Conservation (phyloP, 345 rosid species). For the Schrenkiella parvula region DNA sequence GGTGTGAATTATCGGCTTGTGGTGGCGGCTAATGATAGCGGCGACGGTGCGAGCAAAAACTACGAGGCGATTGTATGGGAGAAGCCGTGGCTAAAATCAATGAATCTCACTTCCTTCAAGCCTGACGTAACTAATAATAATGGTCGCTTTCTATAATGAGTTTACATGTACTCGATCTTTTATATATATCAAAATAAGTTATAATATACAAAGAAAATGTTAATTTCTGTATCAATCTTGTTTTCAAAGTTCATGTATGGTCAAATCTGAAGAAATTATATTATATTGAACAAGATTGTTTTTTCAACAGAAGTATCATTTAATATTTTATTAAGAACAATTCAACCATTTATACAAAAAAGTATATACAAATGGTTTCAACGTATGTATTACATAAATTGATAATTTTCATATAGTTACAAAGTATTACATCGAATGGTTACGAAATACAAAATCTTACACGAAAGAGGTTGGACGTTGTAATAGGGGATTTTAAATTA, state of each 20-base stretch:
- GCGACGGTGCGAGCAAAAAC: neutral
- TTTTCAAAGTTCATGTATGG: neutral
- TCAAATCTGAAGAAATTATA: neutral
- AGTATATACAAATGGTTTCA: too few relatives aligned
- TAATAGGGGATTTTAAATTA: too few relatives aligned
- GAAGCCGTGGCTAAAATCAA: conserved; percentile 32
- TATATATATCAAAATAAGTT: neutral
- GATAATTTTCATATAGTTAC: too few relatives aligned
- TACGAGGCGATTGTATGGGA: conserved; percentile 47
- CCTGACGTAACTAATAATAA: neutral
- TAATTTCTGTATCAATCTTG: neutral
- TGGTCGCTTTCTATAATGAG: neutral
- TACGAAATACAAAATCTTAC: too few relatives aligned
- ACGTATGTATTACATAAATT: neutral
- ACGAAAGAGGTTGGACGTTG: too few relatives aligned
- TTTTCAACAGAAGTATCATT: neutral
- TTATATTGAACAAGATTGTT: too few relatives aligned
- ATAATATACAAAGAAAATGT: neutral
- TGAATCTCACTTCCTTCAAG: conserved; percentile 40
- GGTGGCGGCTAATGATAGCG: conserved; percentile 12
- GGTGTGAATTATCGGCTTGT: conserved; percentile 45
- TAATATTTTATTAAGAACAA: neutral
- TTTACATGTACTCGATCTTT: neutral
- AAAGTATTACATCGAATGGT: too few relatives aligned
- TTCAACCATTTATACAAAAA: neutral